These are phyloP conservation scores for Colletotrichum destructivum DNA, from an alignment of 2,329 filamentous ascomycete species.

Conservation along the genomic window DNA sequence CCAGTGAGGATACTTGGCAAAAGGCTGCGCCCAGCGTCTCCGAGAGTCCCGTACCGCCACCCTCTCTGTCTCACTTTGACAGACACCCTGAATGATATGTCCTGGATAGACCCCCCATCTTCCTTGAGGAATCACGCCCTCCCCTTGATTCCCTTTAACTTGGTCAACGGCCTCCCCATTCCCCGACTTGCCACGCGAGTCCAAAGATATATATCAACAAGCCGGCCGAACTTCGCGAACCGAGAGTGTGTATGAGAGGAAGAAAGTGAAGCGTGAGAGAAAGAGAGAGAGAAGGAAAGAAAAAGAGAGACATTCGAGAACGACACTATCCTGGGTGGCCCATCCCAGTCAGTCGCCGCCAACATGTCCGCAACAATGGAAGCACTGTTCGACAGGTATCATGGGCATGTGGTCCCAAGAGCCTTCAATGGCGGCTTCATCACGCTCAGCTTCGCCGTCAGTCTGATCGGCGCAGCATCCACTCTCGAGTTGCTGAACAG, in stretches of 20 bases:
- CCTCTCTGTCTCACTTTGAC: slow-evolving; percentile 34
- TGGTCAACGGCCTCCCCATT: slow-evolving; percentile 14
- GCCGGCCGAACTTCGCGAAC: slow-evolving; percentile 13
- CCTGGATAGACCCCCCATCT: slow-evolving; percentile 27
- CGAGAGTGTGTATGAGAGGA: not conserved
- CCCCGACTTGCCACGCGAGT: slow-evolving; percentile 28
- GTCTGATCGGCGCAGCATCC: slow-evolving; percentile 82
- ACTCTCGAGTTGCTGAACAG: slow-evolving; percentile 87
- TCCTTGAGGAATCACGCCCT: slow-evolving; percentile 16
- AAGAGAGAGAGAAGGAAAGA: too few species aligned
- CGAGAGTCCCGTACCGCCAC: slow-evolving; percentile 29
- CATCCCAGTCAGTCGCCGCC: slow-evolving; percentile 20
- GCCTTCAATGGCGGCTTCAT: slow-evolving; percentile 74
- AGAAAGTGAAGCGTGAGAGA: too few species aligned
- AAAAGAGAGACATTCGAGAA: slow-evolving; percentile 34
- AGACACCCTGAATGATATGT: slow-evolving; percentile 36
- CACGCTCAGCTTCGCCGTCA: slow-evolving; percentile 82
- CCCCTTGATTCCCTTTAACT: slow-evolving; percentile 17
- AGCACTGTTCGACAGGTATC: slow-evolving; percentile 57
- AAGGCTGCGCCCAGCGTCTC: slow-evolving; percentile 29
- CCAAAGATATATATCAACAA: slow-evolving; percentile 34
- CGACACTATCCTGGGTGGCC: slow-evolving; percentile 17
- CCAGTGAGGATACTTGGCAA: slow-evolving; percentile 24
- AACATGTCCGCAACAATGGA: slow-evolving; percentile 34
- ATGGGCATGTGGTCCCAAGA: slow-evolving; percentile 63